A percentile compares a stretch with the other conserved stretches of the same genome.
Evolutionary conservation across 345 rosid genomes (phyloP).

Genomic region (Cardamine occulta): DNA sequence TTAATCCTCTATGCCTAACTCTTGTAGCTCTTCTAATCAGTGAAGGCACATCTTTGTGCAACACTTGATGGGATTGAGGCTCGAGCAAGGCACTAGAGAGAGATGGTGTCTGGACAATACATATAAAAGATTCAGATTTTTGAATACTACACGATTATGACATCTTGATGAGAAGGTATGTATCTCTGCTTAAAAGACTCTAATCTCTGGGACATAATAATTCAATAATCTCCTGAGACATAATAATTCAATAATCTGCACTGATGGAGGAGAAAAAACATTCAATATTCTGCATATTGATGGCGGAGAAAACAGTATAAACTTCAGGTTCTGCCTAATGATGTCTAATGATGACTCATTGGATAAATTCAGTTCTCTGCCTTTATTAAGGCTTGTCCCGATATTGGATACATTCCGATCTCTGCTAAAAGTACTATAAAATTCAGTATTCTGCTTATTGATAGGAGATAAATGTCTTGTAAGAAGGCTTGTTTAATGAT

Average conservation of each 20-base stretch:
- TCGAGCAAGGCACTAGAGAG: neutral
- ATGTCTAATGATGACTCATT: too few relatives aligned
- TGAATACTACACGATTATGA: too few relatives aligned
- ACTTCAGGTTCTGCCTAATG: neutral
- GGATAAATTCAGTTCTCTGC: neutral
- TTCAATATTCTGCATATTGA: neutral
- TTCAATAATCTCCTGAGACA: too few relatives aligned
- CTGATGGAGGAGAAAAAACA: too few relatives aligned
- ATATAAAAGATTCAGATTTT: too few relatives aligned
- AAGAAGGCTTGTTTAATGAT: too few relatives aligned
- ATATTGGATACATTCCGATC: too few relatives aligned
- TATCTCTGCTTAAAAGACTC: too few relatives aligned
- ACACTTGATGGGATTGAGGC: neutral
- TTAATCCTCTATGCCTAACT: neutral
- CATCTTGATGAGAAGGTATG: too few relatives aligned
- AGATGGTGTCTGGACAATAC: neutral
- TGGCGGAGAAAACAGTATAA: neutral
- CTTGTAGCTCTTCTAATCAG: constrained; percentile 8
- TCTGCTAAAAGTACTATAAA: neutral
- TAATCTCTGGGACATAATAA: too few relatives aligned
- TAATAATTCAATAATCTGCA: neutral
- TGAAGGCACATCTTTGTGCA: neutral
- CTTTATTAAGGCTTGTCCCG: too few relatives aligned
- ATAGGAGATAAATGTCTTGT: neutral
- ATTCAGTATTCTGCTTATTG: too few relatives aligned